A percentile compares a stretch with the other conserved stretches of the same genome.
phyloP scores from a whole-genome alignment of 2,329 filamentous ascomycete species.

The Diplocarpon rosae region DNA sequence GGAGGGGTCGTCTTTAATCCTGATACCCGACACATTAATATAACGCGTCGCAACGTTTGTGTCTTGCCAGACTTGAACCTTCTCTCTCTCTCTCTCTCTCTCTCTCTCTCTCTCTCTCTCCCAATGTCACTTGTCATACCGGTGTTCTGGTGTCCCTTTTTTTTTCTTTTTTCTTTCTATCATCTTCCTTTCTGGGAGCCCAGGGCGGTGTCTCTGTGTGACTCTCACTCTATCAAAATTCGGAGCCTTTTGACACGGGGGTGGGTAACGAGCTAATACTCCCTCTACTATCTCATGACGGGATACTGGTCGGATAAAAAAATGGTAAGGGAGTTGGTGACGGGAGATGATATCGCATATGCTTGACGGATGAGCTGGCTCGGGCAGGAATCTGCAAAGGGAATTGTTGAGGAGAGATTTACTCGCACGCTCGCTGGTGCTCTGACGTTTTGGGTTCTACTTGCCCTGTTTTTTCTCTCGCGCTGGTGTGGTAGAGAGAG shows the following conservation, averaged over 20 bases:
- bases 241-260: too few relatives aligned
- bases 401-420: slow-evolving; percentile 1
- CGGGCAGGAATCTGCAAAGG: background rate
- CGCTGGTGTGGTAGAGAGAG: too few relatives aligned
- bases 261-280: too few relatives aligned
- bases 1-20: slow-evolving; percentile 29
- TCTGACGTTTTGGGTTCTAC: too few relatives aligned
- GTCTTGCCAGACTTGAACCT: slow-evolving; percentile 24
- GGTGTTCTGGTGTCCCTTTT: slow-evolving; percentile 26
- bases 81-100: too few relatives aligned
- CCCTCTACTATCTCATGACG: too few relatives aligned
- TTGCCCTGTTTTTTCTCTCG: too few relatives aligned
- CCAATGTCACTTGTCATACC: slow-evolving; percentile 18
- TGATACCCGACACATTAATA: slow-evolving; percentile 51
- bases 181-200: background rate
- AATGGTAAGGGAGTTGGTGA: background rate
- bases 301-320: too few relatives aligned
- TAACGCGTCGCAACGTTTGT: slow-evolving; percentile 19
- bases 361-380: background rate
- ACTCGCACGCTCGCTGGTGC: background rate
- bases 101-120: too few relatives aligned
- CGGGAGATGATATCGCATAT: background rate
- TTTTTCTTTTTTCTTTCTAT: slow-evolving; percentile 12
- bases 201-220: background rate
- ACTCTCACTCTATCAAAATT: slow-evolving; percentile 9